Conservation (phyloP, 176 grass and related monocot genomes). For the Rhynchospora pubera region DNA sequence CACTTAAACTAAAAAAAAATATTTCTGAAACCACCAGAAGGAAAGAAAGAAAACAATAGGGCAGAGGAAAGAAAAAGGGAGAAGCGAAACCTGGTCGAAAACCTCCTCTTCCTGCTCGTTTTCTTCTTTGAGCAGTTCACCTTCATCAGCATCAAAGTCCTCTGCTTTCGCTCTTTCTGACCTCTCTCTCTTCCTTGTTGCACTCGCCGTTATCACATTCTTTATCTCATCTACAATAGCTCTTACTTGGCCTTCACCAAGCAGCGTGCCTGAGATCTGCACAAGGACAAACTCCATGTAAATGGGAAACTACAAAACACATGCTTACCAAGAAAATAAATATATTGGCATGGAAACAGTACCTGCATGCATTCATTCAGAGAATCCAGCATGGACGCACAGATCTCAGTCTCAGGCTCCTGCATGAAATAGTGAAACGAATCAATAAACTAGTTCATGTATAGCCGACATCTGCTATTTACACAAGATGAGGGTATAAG, state of each 20-base stretch:
- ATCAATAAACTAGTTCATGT: neutral
- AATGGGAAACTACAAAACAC: neutral
- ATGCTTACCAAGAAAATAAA: neutral
- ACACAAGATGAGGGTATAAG: neutral
- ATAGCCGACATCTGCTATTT: neutral
- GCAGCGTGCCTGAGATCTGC: slow-evolving; percentile 73
- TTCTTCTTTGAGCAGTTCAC: slow-evolving; percentile 94
- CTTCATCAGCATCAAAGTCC: slow-evolving; percentile 99
- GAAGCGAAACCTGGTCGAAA: slow-evolving; percentile 73
- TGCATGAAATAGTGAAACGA: slow-evolving; percentile 28
- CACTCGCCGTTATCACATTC: slow-evolving; percentile 94
- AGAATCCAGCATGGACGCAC: slow-evolving; percentile 85
- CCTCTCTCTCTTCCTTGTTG: slow-evolving; percentile 84
- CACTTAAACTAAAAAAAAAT: too few species aligned
- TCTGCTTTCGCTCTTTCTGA: slow-evolving; percentile 81
- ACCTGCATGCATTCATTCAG: slow-evolving; percentile 97
- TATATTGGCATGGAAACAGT: neutral
- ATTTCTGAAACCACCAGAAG: slow-evolving; percentile 9
- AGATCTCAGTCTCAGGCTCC: slow-evolving; percentile 98
- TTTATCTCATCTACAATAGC: slow-evolving; percentile 90
- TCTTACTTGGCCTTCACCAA: slow-evolving; percentile 85
- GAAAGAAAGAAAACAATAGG: neutral
- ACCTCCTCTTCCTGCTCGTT: slow-evolving; percentile 99
- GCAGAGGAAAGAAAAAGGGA: neutral
- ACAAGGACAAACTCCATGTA: slow-evolving; percentile 17